Base-by-base conservation (phyloP, 1,139 yeast species). In the Candida frijolesensis region DNA sequence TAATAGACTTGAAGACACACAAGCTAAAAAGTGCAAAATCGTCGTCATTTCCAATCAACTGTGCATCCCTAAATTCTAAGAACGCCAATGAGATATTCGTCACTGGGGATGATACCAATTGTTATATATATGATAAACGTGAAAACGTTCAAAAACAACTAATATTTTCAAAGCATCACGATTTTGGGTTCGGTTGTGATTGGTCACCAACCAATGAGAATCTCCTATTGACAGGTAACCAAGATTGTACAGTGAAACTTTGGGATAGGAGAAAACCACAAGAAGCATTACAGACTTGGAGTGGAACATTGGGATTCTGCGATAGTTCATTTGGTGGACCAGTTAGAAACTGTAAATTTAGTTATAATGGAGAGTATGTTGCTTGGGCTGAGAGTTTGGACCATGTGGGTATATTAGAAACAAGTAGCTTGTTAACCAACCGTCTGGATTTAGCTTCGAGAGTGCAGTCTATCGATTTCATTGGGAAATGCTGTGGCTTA, bases 331-430 rank as follows among this genome's bases (percentile, higher is more conserved):
- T 42, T n/a, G 74, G 78, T 3, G 72, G 82, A 0, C 84, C 86
- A 0, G 76, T 84, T 4, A 65, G 87, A 44, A 80, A 82, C 54
- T 72, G 83, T 52, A 71, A 73, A 51, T 83, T 82, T 60, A 80
- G 81, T 58, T 57, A 65, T 10, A 60, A 62, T 7, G 83, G 84
- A 7, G 70, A 74, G 15, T 74, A 65, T 54, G 60, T 84, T 10
- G 72, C 79, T 11, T 80, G 84, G 77, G 85, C 85, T 2, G 88
- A 84, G 58, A 78, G 84, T 34, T 71, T 83, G 51, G 89, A 84
- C 59, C 83, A 82, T 57, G 79, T 81, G 8, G 84, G 85, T 4
- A 57, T 84, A 1, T 56, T 82, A 9, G 76, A 76, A 48, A 54
- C 73, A 53, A 56, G 66, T 16, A 75, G 70, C 46, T 55, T 74